phyloP scores from a whole-genome alignment of 352 stramenopile genomes.

The Elongisporangium undulatum region DNA sequence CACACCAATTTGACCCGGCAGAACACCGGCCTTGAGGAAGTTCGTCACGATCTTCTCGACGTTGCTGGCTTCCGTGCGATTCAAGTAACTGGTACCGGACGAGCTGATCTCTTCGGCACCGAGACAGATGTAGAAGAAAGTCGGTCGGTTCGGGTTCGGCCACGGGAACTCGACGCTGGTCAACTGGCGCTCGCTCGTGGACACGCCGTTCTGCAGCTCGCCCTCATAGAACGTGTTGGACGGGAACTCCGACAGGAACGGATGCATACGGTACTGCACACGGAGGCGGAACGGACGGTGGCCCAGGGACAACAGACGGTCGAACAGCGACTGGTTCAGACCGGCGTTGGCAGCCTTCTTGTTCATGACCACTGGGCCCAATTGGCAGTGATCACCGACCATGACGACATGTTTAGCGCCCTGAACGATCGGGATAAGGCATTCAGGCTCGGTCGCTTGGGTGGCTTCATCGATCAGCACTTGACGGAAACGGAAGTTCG shows the following conservation, averaged over 20 bases:
- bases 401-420: constrained; percentile 99
- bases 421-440: constrained; percentile 98
- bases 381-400: constrained; percentile 98
- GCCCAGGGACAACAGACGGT: constrained; percentile 95
- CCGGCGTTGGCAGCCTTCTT: constrained; percentile 97
- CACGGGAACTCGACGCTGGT: constrained; percentile 94
- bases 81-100: constrained; percentile 98
- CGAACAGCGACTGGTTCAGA: constrained; percentile 97
- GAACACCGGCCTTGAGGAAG: constrained; percentile 92
- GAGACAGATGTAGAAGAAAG: constrained; percentile 96
- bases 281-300: constrained; percentile 96
- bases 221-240: constrained; percentile 99
- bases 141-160: constrained; percentile 96
- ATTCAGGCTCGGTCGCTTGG: constrained; percentile 99
- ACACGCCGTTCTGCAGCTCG: constrained; percentile 98
- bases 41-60: constrained; percentile 98
- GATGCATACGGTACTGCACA: constrained; percentile 99
- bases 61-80: constrained; percentile 97
- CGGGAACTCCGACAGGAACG: constrained; percentile 97
- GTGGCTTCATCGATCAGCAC: constrained; percentile 99
- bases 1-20: constrained; percentile 92
- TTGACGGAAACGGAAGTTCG: constrained; percentile 98
- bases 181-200: constrained; percentile 90
- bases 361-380: constrained; percentile 98
- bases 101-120: constrained; percentile 98